Base-by-base conservation (phyloP, 148 eudicot genomes). In the Fagopyrum tataricum region DNA sequence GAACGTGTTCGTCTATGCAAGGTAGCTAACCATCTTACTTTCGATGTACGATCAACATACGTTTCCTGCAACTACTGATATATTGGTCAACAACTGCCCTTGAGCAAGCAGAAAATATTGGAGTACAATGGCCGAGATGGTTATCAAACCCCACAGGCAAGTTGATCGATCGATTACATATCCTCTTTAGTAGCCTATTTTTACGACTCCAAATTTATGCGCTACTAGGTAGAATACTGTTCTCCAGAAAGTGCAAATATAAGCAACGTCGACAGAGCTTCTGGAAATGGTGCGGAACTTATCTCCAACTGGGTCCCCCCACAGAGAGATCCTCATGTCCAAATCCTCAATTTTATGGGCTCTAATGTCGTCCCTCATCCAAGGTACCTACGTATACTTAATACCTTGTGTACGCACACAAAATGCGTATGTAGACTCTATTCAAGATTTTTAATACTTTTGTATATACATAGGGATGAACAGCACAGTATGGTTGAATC, bases 1-100 rank as follows among this genome's bases (percentile, higher is more conserved):
- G 83, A 81, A 77, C 82, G 78, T 7, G 68, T 88, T 44, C 75
- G 83, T 51, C 2, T 48, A 14, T 81, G 79, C 39, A 88, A 79
- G 80, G 89, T 81, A 62, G 5, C 13, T 55, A 6, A 10, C 24
- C 20, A 55, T 23, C 24, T 18, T 7, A 24, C 0, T 55, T 17
- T 52, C 17, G 52, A 12, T 48, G 17, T 48, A 49, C 20, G n/a
- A 3, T 4, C 37, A 31, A 49, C n/a, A 15, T 49, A 8, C 4
- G 15, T 7, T 48, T 48, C 52, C 52, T 48, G 52, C 52, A 48
- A 7, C 15, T 48, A 48, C 15, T 48, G 14, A 4, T 48, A 3
- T 0, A 55, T 55, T 31, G 37, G 7, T 3, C 6, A n/a, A 2
- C 37, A 61, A 61, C 31, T 31, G 5, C 13, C 4, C n/a, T 26